Evolutionary conservation across 2,329 filamentous ascomycete species (phyloP).

Genomic region (Colletotrichum ledebouriae): DNA sequence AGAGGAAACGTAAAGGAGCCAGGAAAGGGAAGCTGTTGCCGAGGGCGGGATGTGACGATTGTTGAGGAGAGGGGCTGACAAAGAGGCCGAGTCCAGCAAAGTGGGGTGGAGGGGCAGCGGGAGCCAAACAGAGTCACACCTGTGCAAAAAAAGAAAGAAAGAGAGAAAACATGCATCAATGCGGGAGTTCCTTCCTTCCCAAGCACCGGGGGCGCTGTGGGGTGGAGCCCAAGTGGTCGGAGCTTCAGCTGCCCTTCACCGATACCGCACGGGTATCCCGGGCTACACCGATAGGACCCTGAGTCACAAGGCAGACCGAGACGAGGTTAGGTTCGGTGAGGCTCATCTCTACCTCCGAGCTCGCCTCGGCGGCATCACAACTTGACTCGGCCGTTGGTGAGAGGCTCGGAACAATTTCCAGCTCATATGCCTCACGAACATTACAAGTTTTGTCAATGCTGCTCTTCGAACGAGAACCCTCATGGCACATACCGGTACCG

Average conservation of each 20-base stretch:
- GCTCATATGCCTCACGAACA: neutral
- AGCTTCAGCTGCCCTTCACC: constrained; percentile 10
- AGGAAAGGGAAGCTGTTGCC: neutral
- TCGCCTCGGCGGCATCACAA: neutral
- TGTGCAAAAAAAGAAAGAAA: constrained; percentile 9
- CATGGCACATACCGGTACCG: neutral
- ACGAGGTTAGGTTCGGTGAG: neutral
- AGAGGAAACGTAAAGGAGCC: neutral
- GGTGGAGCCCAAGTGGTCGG: constrained; percentile 16
- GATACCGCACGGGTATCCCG: neutral
- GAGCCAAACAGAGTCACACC: constrained; percentile 15
- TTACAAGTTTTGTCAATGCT: too few relatives aligned
- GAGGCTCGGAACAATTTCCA: constrained; percentile 7
- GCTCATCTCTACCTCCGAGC: neutral
- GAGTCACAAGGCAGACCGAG: neutral
- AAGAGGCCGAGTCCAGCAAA: too few relatives aligned
- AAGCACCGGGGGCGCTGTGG: too few relatives aligned
- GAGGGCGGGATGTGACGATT: neutral
- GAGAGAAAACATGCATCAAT: neutral
- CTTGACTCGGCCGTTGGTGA: neutral
- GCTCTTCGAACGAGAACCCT: neutral
- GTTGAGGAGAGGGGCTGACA: neutral
- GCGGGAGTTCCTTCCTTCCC: constrained; percentile 2
- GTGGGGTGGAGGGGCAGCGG: neutral
- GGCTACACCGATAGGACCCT: neutral